Conservation (phyloP, 208 protist genomes). For the Acanthamoeba healyi region DNA sequence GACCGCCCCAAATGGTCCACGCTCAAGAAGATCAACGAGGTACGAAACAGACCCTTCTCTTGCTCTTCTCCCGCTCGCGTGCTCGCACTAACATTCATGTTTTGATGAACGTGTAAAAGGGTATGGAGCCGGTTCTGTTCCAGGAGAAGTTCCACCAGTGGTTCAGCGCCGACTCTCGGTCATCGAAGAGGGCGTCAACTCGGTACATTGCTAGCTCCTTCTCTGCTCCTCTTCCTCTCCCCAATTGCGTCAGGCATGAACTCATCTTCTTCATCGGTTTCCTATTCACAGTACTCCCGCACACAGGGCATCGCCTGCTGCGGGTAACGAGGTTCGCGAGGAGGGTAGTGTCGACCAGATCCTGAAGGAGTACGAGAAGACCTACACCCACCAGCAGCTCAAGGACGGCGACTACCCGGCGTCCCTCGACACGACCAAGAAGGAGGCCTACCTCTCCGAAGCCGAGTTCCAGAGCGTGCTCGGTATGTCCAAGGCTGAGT, state of each 20-base stretch:
- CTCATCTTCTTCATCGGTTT: background rate
- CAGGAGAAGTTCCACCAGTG: constrained; percentile 70
- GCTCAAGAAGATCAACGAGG: constrained; percentile 73
- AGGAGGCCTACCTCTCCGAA: constrained; percentile 56
- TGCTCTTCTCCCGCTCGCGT: background rate
- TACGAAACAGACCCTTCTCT: background rate
- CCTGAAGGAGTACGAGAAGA: constrained; percentile 65
- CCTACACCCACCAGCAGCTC: constrained; percentile 65
- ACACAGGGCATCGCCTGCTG: background rate
- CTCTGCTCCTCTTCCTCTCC: background rate
- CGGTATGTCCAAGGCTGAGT: constrained; percentile 46
- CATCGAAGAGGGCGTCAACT: constrained; percentile 2
- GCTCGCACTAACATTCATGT: too few species aligned
- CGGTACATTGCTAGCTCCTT: background rate
- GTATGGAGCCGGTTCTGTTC: constrained; percentile 39
- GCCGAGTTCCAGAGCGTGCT: constrained; percentile 61
- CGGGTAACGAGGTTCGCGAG: background rate
- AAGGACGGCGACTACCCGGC: constrained; percentile 67
- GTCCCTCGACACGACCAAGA: constrained; percentile 47
- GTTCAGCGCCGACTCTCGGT: background rate
- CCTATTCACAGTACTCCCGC: background rate
- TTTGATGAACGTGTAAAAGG: background rate
- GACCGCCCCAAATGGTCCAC: constrained; percentile 43
- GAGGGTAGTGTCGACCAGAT: constrained; percentile 4
- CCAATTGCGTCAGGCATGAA: too few species aligned